Percentiles rank a stretch among this genome's conserved stretches.
Evolutionary conservation across 1,284 basidiomycete genomes (phyloP).

Genomic region (Leccinum fuscescens): DNA sequence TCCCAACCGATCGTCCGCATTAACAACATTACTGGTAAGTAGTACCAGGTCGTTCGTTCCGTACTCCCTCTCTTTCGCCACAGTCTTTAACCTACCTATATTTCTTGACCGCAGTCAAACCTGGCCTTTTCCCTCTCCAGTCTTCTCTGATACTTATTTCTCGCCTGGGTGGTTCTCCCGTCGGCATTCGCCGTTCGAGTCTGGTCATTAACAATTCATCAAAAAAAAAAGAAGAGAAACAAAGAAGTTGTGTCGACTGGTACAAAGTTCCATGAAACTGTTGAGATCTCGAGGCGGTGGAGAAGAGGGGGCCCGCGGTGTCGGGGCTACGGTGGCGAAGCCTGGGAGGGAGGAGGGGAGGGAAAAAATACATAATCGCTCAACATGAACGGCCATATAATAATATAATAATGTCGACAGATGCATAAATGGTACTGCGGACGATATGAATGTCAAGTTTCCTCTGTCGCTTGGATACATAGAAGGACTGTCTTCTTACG

Average conservation of each 20-base stretch:
- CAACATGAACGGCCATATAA: constrained; percentile 24
- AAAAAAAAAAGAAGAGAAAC: neutral
- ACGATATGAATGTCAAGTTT: neutral
- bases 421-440: no score
- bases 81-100: neutral
- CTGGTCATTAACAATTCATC: neutral
- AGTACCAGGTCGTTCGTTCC: neutral
- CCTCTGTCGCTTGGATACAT: neutral
- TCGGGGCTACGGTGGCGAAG: neutral
- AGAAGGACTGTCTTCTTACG: no score
- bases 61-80: neutral
- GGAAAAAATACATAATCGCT: constrained; percentile 5
- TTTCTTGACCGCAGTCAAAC: neutral
- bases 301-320: neutral
- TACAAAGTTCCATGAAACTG: neutral
- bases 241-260: neutral
- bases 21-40: no score
- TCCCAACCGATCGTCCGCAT: neutral
- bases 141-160: neutral
- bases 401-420: no score
- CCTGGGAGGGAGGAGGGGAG: neutral
- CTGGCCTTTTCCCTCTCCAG: neutral
- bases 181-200: neutral
- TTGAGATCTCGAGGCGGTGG: constrained; percentile 1
- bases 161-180: neutral